These are phyloP conservation scores for Miscanthus lutarioriparius DNA, from an alignment of 176 grass and related monocot genomes.

Conservation along the genomic window DNA sequence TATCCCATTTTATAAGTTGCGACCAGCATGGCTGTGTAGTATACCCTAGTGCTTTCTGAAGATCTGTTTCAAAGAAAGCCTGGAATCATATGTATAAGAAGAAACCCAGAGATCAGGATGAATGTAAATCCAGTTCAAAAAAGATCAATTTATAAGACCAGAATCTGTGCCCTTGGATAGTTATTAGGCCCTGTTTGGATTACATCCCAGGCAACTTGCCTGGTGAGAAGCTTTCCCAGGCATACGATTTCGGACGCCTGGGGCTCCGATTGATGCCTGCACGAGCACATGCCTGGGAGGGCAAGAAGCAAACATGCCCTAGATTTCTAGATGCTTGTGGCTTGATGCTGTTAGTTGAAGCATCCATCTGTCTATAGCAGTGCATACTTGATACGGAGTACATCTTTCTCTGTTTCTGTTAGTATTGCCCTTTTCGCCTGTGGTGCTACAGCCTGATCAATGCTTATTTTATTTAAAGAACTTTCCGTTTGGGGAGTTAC, in stretches of 20 bases:
- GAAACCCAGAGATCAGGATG: constrained; percentile 4
- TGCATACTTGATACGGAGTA: background rate
- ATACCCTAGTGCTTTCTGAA: background rate
- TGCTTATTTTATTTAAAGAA: background rate
- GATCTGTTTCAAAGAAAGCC: constrained; percentile 1
- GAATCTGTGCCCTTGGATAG: background rate
- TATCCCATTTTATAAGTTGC: background rate
- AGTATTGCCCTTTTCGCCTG: background rate
- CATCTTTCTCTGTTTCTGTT: background rate
- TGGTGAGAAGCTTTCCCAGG: no score
- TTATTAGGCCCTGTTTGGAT: background rate
- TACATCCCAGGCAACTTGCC: no score
- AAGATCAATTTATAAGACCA: background rate
- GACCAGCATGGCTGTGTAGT: background rate
- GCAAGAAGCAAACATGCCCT: no score
- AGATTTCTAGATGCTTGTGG: constrained; percentile 10
- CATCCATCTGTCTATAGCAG: background rate
- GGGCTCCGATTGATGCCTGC: no score
- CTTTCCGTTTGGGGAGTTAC: background rate
- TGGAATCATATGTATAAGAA: background rate
- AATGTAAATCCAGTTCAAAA: background rate
- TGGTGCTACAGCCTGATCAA: background rate
- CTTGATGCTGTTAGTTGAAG: background rate
- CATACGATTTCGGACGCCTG: no score
- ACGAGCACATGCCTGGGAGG: no score